phyloP scores from a whole-genome alignment of 352 stramenopile genomes.

The Phytophthora pinifolia region DNA sequence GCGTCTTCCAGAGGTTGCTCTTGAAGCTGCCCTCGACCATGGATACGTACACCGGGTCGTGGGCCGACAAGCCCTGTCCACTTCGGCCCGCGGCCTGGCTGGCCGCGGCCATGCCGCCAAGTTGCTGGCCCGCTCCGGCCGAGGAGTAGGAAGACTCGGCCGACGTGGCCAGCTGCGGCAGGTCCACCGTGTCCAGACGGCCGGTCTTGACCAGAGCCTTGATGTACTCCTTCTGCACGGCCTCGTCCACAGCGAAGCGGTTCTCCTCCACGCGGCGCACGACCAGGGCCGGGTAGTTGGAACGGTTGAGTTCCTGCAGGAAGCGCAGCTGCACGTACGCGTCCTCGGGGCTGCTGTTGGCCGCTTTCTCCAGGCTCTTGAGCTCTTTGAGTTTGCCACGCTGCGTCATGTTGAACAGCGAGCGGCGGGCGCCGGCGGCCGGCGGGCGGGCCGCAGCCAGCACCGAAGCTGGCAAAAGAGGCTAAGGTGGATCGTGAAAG shows the following conservation, averaged over 20 bases:
- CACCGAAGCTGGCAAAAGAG: background rate
- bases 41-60: slow-evolving; percentile 85
- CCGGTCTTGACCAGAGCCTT: slow-evolving; percentile 89
- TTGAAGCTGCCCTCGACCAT: slow-evolving; percentile 91
- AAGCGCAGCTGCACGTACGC: slow-evolving; percentile 79
- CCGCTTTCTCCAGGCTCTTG: slow-evolving; percentile 82
- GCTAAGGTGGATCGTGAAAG: background rate
- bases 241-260: slow-evolving; percentile 79
- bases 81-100: slow-evolving; percentile 14
- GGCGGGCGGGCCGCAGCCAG: background rate
- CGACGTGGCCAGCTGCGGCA: slow-evolving; percentile 49
- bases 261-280: slow-evolving; percentile 84
- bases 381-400: slow-evolving; percentile 78
- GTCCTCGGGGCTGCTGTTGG: slow-evolving; percentile 76
- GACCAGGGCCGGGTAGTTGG: slow-evolving; percentile 81
- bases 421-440: slow-evolving; percentile 38
- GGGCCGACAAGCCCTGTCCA: slow-evolving; percentile 59
- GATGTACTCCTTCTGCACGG: slow-evolving; percentile 88
- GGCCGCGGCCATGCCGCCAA: slow-evolving; percentile 21
- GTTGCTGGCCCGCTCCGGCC: slow-evolving; percentile 19
- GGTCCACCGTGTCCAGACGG: slow-evolving; percentile 78
- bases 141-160: slow-evolving; percentile 4
- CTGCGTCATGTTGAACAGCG: slow-evolving; percentile 82
- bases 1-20: slow-evolving; percentile 89
- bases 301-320: slow-evolving; percentile 86